phyloP scores from a whole-genome alignment of 2,329 filamentous ascomycete species.

The Claviceps sp. region DNA sequence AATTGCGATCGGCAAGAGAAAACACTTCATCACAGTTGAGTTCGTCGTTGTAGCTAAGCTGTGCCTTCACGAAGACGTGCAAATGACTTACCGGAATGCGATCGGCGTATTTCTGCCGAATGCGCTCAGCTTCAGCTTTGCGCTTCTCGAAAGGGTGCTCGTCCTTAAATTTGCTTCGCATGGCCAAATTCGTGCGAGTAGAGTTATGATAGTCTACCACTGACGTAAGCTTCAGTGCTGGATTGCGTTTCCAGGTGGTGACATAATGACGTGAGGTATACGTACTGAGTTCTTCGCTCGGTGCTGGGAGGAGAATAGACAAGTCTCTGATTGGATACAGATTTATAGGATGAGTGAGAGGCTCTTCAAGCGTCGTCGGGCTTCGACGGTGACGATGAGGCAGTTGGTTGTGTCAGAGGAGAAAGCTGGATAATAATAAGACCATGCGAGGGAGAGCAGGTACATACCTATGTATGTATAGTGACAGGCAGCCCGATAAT shows the following conservation, averaged over 20 bases:
- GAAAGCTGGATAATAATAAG: constrained; percentile 5
- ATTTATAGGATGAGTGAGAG: constrained; percentile 7
- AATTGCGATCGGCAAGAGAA: not conserved
- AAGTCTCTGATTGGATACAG: not conserved
- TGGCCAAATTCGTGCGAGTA: constrained; percentile 34
- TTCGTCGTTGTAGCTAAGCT: not conserved
- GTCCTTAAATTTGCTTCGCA: constrained; percentile 99
- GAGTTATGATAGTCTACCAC: not conserved
- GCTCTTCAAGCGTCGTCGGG: constrained; percentile 4
- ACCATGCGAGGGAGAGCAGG: constrained; percentile 7
- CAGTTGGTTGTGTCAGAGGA: constrained; percentile 8
- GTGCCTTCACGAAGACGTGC: not conserved
- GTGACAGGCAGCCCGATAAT: constrained; percentile 7
- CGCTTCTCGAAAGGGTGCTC: constrained; percentile 99
- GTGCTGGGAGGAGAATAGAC: not conserved
- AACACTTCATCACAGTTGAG: not conserved
- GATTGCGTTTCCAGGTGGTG: not conserved
- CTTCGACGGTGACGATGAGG: constrained; percentile 14
- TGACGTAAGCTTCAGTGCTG: constrained; percentile 1
- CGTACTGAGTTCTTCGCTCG: not conserved
- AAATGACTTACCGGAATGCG: constrained; percentile 76
- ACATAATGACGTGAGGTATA: not conserved
- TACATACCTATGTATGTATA: too few relatives aligned
- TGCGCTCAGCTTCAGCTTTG: constrained; percentile 98
- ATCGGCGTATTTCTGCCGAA: constrained; percentile 97